Evolutionary conservation across 1,284 basidiomycete species (phyloP), one percentile per base, ranked within the genome.

Genomic region (Bondarzewia mesenterica): DNA sequence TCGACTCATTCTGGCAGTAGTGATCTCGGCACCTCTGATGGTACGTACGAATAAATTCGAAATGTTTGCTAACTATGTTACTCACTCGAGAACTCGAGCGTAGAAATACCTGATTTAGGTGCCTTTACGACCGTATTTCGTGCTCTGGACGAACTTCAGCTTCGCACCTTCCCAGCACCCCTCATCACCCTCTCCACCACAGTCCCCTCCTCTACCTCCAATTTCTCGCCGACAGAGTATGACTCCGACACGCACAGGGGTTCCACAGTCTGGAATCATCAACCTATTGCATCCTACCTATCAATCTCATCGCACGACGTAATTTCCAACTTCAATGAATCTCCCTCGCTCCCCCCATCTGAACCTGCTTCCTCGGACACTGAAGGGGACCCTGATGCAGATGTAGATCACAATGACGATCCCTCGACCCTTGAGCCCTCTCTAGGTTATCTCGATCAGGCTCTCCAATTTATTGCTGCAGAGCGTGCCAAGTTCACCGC

Each of bases 101-200:
- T 57, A 79, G 85, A 87, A 65, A 74, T 77, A 52, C 85, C 85
- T 41, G 85, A 88, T 66, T 72, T 89, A 18, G 85, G 86, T 12
- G 81, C 83, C 16, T 88, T 89, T 63, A 75, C 71, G 14, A 72
- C 77, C 44, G 82, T 89, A 37, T 77, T 89, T 48, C 75, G 84
- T 38, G 85, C 79, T 50, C 71, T 83, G 63, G 74, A 71, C 20
- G 73, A 79, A 51, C 60, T 81, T 5, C 79, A 80, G 51, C 76
- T 70, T 8, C 49, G 14, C 58, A 59, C 50, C 65, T 56, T 59
- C 47, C 60, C 55, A 54, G 47, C 49, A 6, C 42, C 21, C 42
- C 15, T 22, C 25, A 23, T 18, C 40, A 52, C 46, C 37, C 53
- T 48, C 27, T 54, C 56, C 48, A 55, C 56, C 27, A 62, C 64